Percentiles rank a stretch among this genome's conserved stretches.
Evolutionary conservation across 305 asterid genomes (phyloP).

Genomic region (Fraxinus greggii): DNA sequence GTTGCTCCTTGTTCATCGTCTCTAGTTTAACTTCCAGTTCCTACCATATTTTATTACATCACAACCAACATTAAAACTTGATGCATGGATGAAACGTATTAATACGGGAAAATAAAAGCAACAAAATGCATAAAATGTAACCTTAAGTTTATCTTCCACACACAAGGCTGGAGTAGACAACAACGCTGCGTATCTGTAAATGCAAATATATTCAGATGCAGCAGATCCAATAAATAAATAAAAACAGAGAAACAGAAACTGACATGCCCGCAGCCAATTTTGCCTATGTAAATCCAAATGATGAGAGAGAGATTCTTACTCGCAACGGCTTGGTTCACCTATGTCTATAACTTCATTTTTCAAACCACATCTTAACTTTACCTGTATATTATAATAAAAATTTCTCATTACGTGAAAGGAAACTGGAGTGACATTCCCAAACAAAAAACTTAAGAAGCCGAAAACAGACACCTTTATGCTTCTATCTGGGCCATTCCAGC

Average conservation of each 20-base stretch:
- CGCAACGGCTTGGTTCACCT: constrained; percentile 99
- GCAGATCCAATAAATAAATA: not conserved
- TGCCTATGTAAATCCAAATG: not conserved
- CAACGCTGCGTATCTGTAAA: constrained; percentile 69
- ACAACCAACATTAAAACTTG: not conserved
- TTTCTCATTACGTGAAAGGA: not conserved
- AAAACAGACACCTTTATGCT: constrained; percentile 61
- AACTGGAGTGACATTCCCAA: not conserved
- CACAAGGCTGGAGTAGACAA: constrained; percentile 86
- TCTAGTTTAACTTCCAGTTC: constrained; percentile 77
- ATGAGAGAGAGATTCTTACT: constrained; percentile 50
- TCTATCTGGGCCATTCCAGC: constrained; percentile 99
- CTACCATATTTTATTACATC: constrained; percentile 34
- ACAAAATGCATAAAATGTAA: constrained; percentile 4
- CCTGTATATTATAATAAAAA: constrained; percentile 44
- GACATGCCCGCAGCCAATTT: not conserved
- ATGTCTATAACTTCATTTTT: constrained; percentile 74
- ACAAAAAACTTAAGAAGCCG: not conserved
- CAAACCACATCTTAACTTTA: constrained; percentile 85
- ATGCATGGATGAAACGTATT: not conserved
- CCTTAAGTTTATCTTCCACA: constrained; percentile 71
- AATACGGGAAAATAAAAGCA: not conserved
- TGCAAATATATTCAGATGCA: constrained; percentile 26
- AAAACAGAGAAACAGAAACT: not conserved
- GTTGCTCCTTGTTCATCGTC: constrained; percentile 52